phyloP scores from a whole-genome alignment of 805 yeast genomes.

The Kluyveromyces starmeri region DNA sequence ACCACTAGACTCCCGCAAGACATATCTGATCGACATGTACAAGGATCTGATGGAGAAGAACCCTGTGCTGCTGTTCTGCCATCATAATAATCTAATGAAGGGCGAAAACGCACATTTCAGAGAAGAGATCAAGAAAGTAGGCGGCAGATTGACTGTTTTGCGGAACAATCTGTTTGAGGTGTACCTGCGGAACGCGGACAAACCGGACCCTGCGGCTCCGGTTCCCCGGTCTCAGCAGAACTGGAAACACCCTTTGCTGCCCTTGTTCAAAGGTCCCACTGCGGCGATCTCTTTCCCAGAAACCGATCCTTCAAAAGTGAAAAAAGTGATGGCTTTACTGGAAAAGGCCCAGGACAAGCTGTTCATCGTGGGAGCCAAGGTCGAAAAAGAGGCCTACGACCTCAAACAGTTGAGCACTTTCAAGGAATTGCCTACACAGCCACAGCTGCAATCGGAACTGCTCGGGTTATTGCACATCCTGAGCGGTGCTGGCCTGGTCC shows the following conservation, averaged over 20 bases:
- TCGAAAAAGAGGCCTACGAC: constrained; percentile 53
- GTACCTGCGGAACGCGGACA: constrained; percentile 61
- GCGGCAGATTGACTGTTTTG: constrained; percentile 61
- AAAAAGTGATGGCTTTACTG: constrained; percentile 50
- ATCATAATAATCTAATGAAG: constrained; percentile 73
- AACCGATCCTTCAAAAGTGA: constrained; percentile 62
- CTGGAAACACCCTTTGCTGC: constrained; percentile 57
- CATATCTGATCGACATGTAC: constrained; percentile 76
- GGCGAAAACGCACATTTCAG: constrained; percentile 59
- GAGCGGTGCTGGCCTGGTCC: constrained; percentile 85
- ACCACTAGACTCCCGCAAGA: constrained; percentile 65
- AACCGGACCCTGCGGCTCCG: constrained; percentile 61
- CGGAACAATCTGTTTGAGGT: constrained; percentile 65
- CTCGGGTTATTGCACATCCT: constrained; percentile 74
- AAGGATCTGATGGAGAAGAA: constrained; percentile 56
- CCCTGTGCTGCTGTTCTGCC: constrained; percentile 68
- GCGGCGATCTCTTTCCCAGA: constrained; percentile 63
- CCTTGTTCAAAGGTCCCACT: constrained; percentile 76
- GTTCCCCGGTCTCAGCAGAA: constrained; percentile 38
- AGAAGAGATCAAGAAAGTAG: constrained; percentile 50
- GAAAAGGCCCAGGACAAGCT: constrained; percentile 62
- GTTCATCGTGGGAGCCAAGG: constrained; percentile 76
- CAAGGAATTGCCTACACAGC: constrained; percentile 65
- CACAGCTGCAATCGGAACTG: constrained; percentile 69
- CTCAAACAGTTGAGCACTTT: constrained; percentile 46